A percentile compares a stretch with the other conserved stretches of the same genome.
phyloP scores from a whole-genome alignment of 192 early-diverging fungal genomes.

The Coemansia sp. region DNA sequence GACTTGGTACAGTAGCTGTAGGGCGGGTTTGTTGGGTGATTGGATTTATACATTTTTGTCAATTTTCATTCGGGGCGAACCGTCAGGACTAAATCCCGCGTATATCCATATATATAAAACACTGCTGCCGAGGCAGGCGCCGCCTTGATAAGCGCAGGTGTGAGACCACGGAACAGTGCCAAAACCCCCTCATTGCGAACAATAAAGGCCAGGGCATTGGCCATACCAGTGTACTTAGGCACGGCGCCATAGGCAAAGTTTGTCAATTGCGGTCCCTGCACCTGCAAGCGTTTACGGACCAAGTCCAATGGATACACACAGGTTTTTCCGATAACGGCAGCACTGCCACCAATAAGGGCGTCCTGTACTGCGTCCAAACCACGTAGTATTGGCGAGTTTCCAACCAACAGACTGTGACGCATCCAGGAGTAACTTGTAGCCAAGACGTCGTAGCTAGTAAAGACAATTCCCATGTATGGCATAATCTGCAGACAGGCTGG shows the following conservation, averaged over 20 bases:
- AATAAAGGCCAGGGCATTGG: conserved; percentile 65
- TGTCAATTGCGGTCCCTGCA: conserved; percentile 71
- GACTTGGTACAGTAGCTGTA: too few relatives aligned
- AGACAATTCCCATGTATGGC: conserved; percentile 95
- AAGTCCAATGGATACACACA: conserved; percentile 91
- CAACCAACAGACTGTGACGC: conserved; percentile 3
- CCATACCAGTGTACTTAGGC: conserved; percentile 66
- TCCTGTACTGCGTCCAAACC: conserved; percentile 53
- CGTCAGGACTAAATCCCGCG: conserved; percentile 56
- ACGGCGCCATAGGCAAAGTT: conserved; percentile 64
- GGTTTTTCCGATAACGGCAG: conserved; percentile 81
- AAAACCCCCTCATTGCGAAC: conserved; percentile 72
- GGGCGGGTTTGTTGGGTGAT: too few relatives aligned
- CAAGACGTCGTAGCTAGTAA: conserved; percentile 72
- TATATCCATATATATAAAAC: conserved; percentile 80
- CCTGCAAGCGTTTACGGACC: conserved; percentile 75
- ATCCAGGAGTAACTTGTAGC: conserved; percentile 49
- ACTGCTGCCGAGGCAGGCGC: conserved; percentile 83
- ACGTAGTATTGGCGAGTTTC: not conserved
- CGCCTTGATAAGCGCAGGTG: conserved; percentile 84
- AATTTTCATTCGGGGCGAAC: not conserved
- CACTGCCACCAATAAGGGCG: conserved; percentile 74
- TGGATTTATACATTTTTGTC: too few relatives aligned
- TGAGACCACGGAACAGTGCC: conserved; percentile 86
- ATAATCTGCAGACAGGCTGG: conserved; percentile 86